These are phyloP conservation scores for Hypoxylon sp. DNA, from an alignment of 2,329 filamentous ascomycete genomes.

Conservation along the genomic window DNA sequence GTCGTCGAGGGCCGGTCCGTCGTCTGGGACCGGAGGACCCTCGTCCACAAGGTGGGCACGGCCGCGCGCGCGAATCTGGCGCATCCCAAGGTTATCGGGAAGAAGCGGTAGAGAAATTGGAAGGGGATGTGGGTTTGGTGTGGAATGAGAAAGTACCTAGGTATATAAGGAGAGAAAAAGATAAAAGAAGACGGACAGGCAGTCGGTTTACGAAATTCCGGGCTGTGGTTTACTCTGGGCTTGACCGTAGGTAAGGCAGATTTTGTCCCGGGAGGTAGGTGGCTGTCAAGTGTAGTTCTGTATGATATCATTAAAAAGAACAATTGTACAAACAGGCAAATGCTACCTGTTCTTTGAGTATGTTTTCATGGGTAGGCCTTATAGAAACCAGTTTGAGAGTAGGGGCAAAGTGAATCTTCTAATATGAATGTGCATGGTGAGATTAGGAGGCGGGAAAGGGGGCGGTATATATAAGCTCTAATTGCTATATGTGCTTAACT, in stretches of 20 bases:
- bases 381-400: background rate
- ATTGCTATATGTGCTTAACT: too few species aligned
- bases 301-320: constrained; percentile 10
- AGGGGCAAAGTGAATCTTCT: too few species aligned
- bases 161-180: background rate
- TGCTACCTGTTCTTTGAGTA: background rate
- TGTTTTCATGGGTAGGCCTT: background rate
- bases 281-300: background rate
- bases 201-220: too few species aligned
- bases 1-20: constrained; percentile 87
- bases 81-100: constrained; percentile 48
- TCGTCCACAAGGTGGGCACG: constrained; percentile 84
- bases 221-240: background rate
- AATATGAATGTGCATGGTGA: too few species aligned
- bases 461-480: too few species aligned
- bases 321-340: background rate
- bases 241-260: too few species aligned
- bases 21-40: constrained; percentile 85
- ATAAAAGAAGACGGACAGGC: background rate
- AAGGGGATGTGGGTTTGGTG: background rate
- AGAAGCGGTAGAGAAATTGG: constrained; percentile 43
- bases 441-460: too few species aligned
- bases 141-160: background rate
- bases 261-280: too few species aligned
- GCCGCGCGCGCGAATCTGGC: constrained; percentile 79